Percentiles rank a stretch among this genome's conserved stretches.
phyloP scores from a whole-genome alignment of 1,284 basidiomycete genomes.

The Rhodotorula mucilaginosa region DNA sequence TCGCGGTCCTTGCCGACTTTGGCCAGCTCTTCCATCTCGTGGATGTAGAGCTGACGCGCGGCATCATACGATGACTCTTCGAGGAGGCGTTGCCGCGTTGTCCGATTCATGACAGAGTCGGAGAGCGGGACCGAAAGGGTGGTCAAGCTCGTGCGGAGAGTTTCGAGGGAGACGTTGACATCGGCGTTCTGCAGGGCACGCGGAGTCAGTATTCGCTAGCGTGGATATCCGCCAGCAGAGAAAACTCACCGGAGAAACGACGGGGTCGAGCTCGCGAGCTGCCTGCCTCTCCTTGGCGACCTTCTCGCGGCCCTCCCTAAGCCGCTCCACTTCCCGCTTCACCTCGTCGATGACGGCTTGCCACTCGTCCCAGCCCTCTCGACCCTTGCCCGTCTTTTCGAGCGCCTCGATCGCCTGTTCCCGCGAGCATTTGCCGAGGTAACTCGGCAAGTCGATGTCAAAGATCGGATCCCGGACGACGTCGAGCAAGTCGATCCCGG shows the following conservation, averaged over 20 bases:
- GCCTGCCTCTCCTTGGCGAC: neutral
- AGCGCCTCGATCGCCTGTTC: conserved; percentile 32
- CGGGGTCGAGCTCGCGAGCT: conserved; percentile 19
- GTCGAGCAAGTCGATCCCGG: conserved; percentile 15
- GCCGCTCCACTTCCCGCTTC: conserved; percentile 13
- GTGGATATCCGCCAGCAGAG: neutral
- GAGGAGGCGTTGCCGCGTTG: conserved; percentile 74
- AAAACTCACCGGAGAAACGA: conserved; percentile 2
- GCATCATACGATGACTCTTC: conserved; percentile 82
- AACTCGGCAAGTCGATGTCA: conserved; percentile 31
- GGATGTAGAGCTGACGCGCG: conserved; percentile 68
- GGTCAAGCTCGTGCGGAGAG: conserved; percentile 35
- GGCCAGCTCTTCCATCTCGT: conserved; percentile 63
- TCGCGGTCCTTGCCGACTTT: conserved; percentile 59
- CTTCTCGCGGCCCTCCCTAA: conserved; percentile 31
- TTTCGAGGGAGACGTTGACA: conserved; percentile 35
- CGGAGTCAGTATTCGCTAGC: neutral
- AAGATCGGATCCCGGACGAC: conserved; percentile 37
- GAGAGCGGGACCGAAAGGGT: conserved; percentile 23
- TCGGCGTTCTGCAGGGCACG: conserved; percentile 13
- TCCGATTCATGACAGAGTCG: conserved; percentile 39
- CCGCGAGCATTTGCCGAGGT: conserved; percentile 25
- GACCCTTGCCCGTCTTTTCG: conserved; percentile 21
- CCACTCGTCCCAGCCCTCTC: conserved; percentile 30
- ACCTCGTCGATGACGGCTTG: conserved; percentile 22